These are phyloP conservation scores for Dryas octopetala DNA, from an alignment of 306 rosid species.

Conservation along the genomic window DNA sequence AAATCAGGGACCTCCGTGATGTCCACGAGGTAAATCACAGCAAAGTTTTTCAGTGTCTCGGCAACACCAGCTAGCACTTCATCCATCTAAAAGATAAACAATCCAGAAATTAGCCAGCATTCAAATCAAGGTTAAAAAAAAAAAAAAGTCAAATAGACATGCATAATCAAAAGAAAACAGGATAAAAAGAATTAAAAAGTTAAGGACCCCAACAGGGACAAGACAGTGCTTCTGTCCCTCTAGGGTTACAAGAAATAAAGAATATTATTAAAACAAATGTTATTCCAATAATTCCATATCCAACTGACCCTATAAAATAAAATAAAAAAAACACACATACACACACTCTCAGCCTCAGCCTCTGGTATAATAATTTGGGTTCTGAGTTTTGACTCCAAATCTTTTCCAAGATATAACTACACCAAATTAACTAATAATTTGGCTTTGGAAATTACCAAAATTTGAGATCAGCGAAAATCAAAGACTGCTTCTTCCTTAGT, in stretches of 20 bases:
- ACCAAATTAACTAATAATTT: no score
- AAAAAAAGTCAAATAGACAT: neutral
- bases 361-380: no score
- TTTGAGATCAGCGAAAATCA: neutral
- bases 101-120: neutral
- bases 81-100: slow-evolving; percentile 56
- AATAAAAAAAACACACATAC: no score
- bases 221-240: no score
- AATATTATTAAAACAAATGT: no score
- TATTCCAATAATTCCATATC: no score
- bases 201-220: neutral
- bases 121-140: neutral
- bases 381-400: no score
- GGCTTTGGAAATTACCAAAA: neutral
- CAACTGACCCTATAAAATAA: no score
- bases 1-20: slow-evolving; percentile 96
- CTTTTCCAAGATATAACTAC: no score
- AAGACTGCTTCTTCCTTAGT: neutral
- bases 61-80: slow-evolving; percentile 90
- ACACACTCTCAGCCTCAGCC: no score
- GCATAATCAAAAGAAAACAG: neutral
- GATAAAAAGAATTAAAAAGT: neutral
- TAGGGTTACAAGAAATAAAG: no score
- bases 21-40: slow-evolving; percentile 91
- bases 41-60: slow-evolving; percentile 84